Conservation (phyloP, 2,329 filamentous ascomycete genomes). For the Paracoccidioides brasiliensis region DNA sequence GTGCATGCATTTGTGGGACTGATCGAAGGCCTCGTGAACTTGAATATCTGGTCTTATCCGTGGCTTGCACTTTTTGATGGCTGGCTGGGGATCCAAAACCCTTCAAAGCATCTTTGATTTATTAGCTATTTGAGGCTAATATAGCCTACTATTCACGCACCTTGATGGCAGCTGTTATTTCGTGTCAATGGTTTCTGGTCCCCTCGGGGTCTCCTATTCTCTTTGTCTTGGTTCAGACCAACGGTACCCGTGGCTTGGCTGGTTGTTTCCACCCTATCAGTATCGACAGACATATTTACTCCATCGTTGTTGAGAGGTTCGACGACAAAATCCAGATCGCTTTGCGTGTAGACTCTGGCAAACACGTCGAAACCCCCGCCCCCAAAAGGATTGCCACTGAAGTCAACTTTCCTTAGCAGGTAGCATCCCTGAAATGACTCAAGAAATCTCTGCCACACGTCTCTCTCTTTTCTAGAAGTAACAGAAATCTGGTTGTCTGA, state of each 20-base stretch:
- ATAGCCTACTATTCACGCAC: neutral
- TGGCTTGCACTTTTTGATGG: neutral
- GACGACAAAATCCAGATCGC: conserved; percentile 20
- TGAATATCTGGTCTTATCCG: conserved; percentile 15
- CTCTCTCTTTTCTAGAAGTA: conserved; percentile 22
- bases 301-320: conserved; percentile 13
- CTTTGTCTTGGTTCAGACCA: neutral
- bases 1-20: conserved; percentile 21
- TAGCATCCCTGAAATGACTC: conserved; percentile 31
- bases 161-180: neutral
- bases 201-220: neutral
- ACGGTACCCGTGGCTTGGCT: neutral
- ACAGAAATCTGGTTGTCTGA: conserved; percentile 35
- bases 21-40: conserved; percentile 24
- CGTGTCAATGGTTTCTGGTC: neutral
- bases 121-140: neutral
- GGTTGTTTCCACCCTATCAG: conserved; percentile 4
- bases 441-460: conserved; percentile 34
- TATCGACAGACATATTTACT: conserved; percentile 12
- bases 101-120: neutral
- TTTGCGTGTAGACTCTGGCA: conserved; percentile 29
- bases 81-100: neutral
- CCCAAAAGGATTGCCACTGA: conserved; percentile 34
- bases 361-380: conserved; percentile 34
- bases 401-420: conserved; percentile 32